A percentile compares a stretch with the other conserved stretches of the same genome.
These are phyloP conservation scores for Moesziomyces sp. DNA, from an alignment of 1,284 basidiomycete species.

Conservation along the genomic window DNA sequence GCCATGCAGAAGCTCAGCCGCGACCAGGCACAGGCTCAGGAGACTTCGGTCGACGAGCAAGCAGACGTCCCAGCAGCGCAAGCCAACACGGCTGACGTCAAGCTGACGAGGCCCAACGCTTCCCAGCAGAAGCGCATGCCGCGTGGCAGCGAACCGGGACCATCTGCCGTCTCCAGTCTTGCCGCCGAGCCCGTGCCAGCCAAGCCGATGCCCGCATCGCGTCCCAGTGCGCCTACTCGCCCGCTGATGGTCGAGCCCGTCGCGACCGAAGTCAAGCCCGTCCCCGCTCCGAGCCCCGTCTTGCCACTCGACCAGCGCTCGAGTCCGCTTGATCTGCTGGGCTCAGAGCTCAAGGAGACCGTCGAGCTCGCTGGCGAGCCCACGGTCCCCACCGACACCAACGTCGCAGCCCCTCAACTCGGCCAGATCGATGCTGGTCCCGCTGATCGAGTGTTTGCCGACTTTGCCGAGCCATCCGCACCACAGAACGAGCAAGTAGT, in stretches of 20 bases:
- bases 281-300: slow-evolving; percentile 52
- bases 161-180: neutral
- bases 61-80: neutral
- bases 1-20: slow-evolving; percentile 49
- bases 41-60: neutral
- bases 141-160: slow-evolving; percentile 37
- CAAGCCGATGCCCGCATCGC: slow-evolving; percentile 11
- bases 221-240: slow-evolving; percentile 30
- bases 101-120: slow-evolving; percentile 9
- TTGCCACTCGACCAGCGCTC: slow-evolving; percentile 31
- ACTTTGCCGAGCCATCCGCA: slow-evolving; percentile 1
- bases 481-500: neutral
- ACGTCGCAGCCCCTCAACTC: slow-evolving; percentile 1
- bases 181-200: neutral
- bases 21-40: slow-evolving; percentile 21
- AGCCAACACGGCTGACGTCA: slow-evolving; percentile 2
- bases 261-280: slow-evolving; percentile 37
- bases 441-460: slow-evolving; percentile 10
- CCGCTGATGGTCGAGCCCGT: slow-evolving; percentile 5
- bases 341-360: slow-evolving; percentile 49
- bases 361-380: slow-evolving; percentile 11
- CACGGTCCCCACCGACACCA: neutral
- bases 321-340: slow-evolving; percentile 54
- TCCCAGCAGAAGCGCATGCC: slow-evolving; percentile 23
- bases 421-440: slow-evolving; percentile 8